Evolutionary conservation across 768 basidiomycete species (phyloP).

Genomic region (Collybiopsis luxurians): DNA sequence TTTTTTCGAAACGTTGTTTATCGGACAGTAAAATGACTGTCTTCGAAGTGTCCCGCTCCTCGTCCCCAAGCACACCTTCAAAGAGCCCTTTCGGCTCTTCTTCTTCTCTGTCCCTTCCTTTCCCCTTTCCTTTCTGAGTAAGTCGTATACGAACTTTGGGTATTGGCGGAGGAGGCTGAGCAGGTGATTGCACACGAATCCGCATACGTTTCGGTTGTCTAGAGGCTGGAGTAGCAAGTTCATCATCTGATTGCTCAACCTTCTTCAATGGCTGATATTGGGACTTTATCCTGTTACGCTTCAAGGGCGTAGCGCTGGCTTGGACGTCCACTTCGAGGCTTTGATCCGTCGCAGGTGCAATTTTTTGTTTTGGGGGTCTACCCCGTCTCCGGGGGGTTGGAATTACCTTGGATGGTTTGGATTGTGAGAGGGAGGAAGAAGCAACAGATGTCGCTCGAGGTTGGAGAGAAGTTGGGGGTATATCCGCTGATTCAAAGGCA

Average conservation of each 20-base stretch:
- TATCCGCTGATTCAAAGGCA: neutral
- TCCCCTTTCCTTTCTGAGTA: slow-evolving; percentile 59
- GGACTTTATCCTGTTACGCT: neutral
- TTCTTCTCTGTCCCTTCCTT: slow-evolving; percentile 67
- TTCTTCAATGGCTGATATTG: slow-evolving; percentile 17
- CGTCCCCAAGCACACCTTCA: slow-evolving; percentile 71
- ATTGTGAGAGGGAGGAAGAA: slow-evolving; percentile 34
- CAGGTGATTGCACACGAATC: slow-evolving; percentile 38
- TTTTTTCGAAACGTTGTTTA: slow-evolving; percentile 70
- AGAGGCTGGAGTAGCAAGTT: slow-evolving; percentile 19
- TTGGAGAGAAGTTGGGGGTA: neutral
- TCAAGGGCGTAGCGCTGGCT: slow-evolving; percentile 4
- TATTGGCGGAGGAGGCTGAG: slow-evolving; percentile 29
- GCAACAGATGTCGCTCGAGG: slow-evolving; percentile 38
- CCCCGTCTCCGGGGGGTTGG: neutral
- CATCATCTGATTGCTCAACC: slow-evolving; percentile 19
- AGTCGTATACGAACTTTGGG: slow-evolving; percentile 52
- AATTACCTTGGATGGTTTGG: slow-evolving; percentile 13
- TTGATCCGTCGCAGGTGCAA: slow-evolving; percentile 18
- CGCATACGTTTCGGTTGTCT: slow-evolving; percentile 47
- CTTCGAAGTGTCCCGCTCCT: slow-evolving; percentile 71
- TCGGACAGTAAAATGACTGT: slow-evolving; percentile 63
- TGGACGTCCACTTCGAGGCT: slow-evolving; percentile 20
- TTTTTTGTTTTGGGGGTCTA: slow-evolving; percentile 5
- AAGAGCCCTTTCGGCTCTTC: slow-evolving; percentile 66